These are phyloP conservation scores for Nannizzia gypsea DNA, from an alignment of 2,329 filamentous ascomycete species.

Conservation along the genomic window DNA sequence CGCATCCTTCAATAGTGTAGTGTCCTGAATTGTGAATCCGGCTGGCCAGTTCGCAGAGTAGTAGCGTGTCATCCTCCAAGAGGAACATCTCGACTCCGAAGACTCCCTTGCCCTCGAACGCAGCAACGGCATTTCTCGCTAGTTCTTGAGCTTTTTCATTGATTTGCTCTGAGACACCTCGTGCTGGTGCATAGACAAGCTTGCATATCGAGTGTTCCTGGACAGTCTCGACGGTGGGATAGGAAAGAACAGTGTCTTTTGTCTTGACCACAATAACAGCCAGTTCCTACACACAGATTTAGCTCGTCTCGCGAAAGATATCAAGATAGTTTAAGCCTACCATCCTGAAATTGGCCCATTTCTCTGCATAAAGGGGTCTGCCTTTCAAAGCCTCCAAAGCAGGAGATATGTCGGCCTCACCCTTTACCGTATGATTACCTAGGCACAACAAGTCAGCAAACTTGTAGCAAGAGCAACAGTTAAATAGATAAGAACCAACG, in stretches of 20 bases:
- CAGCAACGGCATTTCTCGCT: constrained; percentile 65
- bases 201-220: constrained; percentile 96
- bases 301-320: neutral
- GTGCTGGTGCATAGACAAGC: constrained; percentile 74
- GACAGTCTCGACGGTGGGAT: constrained; percentile 84
- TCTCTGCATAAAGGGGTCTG: constrained; percentile 72
- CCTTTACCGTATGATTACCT: constrained; percentile 56
- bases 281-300: constrained; percentile 45
- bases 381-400: constrained; percentile 58
- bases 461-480: neutral
- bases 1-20: constrained; percentile 85
- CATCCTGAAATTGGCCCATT: constrained; percentile 72
- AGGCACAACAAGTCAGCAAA: constrained; percentile 8
- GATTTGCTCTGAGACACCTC: constrained; percentile 51
- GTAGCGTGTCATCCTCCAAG: constrained; percentile 55
- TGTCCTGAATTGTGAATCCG: constrained; percentile 86
- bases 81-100: constrained; percentile 97
- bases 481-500: constrained; percentile 29
- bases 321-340: constrained; percentile 22
- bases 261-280: constrained; percentile 93
- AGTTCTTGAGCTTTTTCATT: constrained; percentile 59
- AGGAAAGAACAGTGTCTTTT: constrained; percentile 60
- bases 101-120: constrained; percentile 77
- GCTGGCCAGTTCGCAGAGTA: constrained; percentile 81
- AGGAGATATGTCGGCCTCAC: constrained; percentile 47